Evolutionary conservation across 148 eudicot genomes (phyloP).

Genomic region (Fallopia convolvulus): DNA sequence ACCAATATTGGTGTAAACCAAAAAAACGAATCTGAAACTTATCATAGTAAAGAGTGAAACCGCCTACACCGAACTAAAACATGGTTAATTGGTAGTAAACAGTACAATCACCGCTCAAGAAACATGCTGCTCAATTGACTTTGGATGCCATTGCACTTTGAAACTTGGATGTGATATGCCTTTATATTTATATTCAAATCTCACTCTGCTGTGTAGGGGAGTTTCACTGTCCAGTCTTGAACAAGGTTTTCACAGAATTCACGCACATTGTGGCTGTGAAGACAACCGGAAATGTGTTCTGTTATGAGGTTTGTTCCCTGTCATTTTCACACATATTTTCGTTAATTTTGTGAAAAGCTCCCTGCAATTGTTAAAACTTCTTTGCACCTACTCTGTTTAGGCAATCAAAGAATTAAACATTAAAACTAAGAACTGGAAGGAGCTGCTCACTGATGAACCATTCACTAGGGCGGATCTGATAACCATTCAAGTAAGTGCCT

Average conservation of each 20-base stretch:
- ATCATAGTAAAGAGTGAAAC: neutral
- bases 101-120: neutral
- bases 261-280: conserved; percentile 97
- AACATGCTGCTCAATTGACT: neutral
- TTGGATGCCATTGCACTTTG: neutral
- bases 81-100: neutral
- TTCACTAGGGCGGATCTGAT: conserved; percentile 75
- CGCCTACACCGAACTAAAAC: neutral
- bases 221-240: conserved; percentile 87
- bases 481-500: conserved; percentile 65
- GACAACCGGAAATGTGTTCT: conserved; percentile 93
- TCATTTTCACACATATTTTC: neutral
- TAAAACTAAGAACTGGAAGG: conserved; percentile 96
- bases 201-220: conserved; percentile 37
- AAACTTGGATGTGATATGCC: neutral
- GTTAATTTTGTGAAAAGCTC: neutral
- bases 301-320: conserved; percentile 64
- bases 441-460: conserved; percentile 93
- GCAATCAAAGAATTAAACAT: conserved; percentile 93
- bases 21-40: neutral
- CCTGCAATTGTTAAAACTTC: neutral
- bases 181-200: neutral
- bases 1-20: neutral
- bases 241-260: conserved; percentile 93
- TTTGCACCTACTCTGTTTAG: conserved; percentile 25